phyloP scores from a whole-genome alignment of 345 rosid genomes.

The Melastoma malabathricum region DNA sequence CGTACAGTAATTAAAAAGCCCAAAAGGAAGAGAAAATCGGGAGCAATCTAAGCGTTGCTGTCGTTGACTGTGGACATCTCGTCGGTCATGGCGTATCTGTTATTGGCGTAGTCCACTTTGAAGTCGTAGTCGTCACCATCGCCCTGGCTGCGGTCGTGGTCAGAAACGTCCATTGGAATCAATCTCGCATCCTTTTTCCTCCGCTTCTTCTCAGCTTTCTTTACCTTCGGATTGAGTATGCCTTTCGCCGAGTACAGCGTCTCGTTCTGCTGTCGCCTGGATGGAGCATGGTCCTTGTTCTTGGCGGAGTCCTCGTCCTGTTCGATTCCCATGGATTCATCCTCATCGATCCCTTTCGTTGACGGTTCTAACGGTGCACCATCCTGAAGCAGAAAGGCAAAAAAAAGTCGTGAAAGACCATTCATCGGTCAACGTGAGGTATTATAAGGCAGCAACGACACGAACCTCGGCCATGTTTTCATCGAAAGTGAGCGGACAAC shows the following conservation, averaged over 20 bases:
- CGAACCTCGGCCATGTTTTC: conserved; percentile 67
- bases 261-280: conserved; percentile 63
- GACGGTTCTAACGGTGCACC: conserved; percentile 17
- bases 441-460: too few species aligned
- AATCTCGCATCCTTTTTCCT: conserved; percentile 44
- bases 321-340: conserved; percentile 11
- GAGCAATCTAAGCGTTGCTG: too few species aligned
- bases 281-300: conserved; percentile 21
- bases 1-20: too few species aligned
- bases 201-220: conserved; percentile 66
- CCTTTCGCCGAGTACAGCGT: conserved; percentile 57
- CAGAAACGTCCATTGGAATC: conserved; percentile 17
- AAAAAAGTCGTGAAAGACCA: not conserved
- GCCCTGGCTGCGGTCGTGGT: too few species aligned
- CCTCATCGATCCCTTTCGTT: not conserved
- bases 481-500: conserved; percentile 49
- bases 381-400: conserved; percentile 16
- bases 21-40: too few species aligned
- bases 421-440: not conserved
- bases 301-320: conserved; percentile 23
- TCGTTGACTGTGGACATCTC: conserved; percentile 4
- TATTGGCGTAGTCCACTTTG: conserved; percentile 57
- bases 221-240: conserved; percentile 55
- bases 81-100: conserved; percentile 30
- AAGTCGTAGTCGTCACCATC: conserved; percentile 61